Conservation (phyloP, 192 early-diverging fungal species). For the Kappamyces sp. region DNA sequence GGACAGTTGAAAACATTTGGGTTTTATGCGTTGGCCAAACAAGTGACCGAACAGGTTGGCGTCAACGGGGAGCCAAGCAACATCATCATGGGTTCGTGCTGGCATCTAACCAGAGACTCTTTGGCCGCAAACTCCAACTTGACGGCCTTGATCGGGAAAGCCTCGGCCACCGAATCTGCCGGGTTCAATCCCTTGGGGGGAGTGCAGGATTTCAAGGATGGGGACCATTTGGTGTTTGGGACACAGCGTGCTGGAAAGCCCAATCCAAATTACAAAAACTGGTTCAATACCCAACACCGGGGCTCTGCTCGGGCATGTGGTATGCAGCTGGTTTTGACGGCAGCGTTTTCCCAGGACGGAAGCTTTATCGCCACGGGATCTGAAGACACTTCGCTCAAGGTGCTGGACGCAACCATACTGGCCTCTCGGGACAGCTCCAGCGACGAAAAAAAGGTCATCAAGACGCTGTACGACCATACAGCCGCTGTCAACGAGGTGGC, state of each 20-base stretch:
- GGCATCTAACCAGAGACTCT: too few species aligned
- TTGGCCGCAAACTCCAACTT: too few species aligned
- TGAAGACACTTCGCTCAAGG: conserved; percentile 80
- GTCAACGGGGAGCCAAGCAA: conserved; percentile 20
- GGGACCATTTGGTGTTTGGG: too few species aligned
- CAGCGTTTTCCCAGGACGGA: conserved; percentile 54
- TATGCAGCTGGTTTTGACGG: conserved; percentile 17
- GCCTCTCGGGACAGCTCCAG: conserved; percentile 50
- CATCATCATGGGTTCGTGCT: background rate
- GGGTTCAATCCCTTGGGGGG: too few species aligned
- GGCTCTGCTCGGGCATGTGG: conserved; percentile 64
- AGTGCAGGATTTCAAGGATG: too few species aligned
- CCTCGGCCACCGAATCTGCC: too few species aligned
- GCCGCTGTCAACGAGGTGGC: conserved; percentile 75
- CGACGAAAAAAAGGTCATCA: conserved; percentile 79
- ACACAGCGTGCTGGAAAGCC: too few species aligned
- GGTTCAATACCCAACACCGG: conserved; percentile 76
- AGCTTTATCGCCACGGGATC: conserved; percentile 86
- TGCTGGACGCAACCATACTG: conserved; percentile 82
- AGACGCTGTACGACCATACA: conserved; percentile 83
- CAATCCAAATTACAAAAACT: conserved; percentile 12
- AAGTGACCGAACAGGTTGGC: conserved; percentile 41
- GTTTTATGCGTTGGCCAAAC: conserved; percentile 56
- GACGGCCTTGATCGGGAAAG: too few species aligned
- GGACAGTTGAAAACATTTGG: conserved; percentile 58